phyloP scores from a whole-genome alignment of 805 yeast genomes.

The Citeromyces matritensis region DNA sequence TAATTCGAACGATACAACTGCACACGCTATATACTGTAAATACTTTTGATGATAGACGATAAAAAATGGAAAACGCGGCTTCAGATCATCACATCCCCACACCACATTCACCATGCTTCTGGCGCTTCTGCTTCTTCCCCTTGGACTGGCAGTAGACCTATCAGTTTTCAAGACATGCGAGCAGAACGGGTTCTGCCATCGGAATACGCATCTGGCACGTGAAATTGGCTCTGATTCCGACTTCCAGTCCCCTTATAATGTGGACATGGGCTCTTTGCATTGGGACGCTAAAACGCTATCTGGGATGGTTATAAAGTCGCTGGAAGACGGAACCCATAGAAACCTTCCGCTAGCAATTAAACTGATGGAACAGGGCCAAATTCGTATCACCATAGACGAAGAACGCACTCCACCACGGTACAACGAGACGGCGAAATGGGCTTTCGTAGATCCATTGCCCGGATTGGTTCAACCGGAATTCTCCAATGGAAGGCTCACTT shows the following conservation, averaged over 20 bases:
- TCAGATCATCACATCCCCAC: too few species aligned
- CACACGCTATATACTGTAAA: too few species aligned
- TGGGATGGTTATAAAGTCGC: slow-evolving; percentile 23
- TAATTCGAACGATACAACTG: too few species aligned
- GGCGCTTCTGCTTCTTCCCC: slow-evolving; percentile 1
- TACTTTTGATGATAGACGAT: too few species aligned
- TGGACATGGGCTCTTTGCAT: slow-evolving; percentile 19
- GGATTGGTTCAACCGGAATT: slow-evolving; percentile 1
- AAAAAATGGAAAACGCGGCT: too few species aligned
- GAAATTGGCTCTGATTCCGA: slow-evolving; percentile 13
- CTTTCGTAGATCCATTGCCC: slow-evolving; percentile 22
- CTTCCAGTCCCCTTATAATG: slow-evolving; percentile 21
- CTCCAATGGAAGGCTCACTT: too few species aligned
- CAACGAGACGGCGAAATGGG: slow-evolving; percentile 45
- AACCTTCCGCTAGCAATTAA: slow-evolving; percentile 42
- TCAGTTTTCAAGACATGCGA: slow-evolving; percentile 65
- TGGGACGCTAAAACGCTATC: background rate
- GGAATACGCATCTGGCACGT: slow-evolving; percentile 59
- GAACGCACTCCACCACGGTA: slow-evolving; percentile 37
- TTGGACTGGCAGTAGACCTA: slow-evolving; percentile 32
- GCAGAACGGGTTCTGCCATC: slow-evolving; percentile 69
- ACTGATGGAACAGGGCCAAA: slow-evolving; percentile 36
- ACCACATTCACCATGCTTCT: background rate
- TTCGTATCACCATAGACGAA: slow-evolving; percentile 61
- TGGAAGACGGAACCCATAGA: slow-evolving; percentile 21